These are phyloP conservation scores for Cytospora chrysosperma DNA, from an alignment of 2,329 filamentous ascomycete species.

Conservation along the genomic window DNA sequence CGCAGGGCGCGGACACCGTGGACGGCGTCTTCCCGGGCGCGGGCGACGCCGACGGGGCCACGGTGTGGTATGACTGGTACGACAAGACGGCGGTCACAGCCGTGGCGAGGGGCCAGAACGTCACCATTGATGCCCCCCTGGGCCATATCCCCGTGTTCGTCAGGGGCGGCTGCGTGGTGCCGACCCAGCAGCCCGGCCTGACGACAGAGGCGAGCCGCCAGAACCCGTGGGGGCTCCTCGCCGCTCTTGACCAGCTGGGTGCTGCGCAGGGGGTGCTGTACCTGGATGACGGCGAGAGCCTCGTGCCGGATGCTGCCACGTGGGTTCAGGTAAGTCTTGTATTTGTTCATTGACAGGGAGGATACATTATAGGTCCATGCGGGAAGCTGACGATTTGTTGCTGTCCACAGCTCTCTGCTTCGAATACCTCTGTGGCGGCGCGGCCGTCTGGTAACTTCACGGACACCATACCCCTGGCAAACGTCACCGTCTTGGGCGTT, in stretches of 20 bases:
- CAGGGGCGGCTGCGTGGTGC: constrained; percentile 66
- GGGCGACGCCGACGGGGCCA: constrained; percentile 47
- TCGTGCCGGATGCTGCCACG: constrained; percentile 55
- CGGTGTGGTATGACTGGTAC: constrained; percentile 80
- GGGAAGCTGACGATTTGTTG: constrained; percentile 1
- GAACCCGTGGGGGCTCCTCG: constrained; percentile 66
- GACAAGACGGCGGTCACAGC: constrained; percentile 54
- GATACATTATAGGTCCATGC: not conserved
- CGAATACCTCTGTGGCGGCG: constrained; percentile 45
- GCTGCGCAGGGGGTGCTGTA: constrained; percentile 63
- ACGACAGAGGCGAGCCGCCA: constrained; percentile 63
- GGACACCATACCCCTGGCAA: constrained; percentile 58
- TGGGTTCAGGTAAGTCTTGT: constrained; percentile 46
- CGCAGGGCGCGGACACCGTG: constrained; percentile 59
- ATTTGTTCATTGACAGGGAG: no score
- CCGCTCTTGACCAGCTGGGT: constrained; percentile 56
- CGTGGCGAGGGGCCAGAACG: constrained; percentile 37
- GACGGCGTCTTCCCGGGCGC: constrained; percentile 69
- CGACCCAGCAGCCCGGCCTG: constrained; percentile 65
- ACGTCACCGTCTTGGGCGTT: constrained; percentile 63
- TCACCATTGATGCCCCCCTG: constrained; percentile 48
- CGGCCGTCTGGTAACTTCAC: constrained; percentile 50
- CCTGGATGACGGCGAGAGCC: constrained; percentile 71
- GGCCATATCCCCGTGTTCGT: constrained; percentile 72
- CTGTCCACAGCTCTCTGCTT: constrained; percentile 40